Percentiles rank a stretch among this genome's conserved stretches.
These are phyloP conservation scores for Apodospora peruviana DNA, from an alignment of 495 filamentous ascomycete genomes.

Conservation along the genomic window DNA sequence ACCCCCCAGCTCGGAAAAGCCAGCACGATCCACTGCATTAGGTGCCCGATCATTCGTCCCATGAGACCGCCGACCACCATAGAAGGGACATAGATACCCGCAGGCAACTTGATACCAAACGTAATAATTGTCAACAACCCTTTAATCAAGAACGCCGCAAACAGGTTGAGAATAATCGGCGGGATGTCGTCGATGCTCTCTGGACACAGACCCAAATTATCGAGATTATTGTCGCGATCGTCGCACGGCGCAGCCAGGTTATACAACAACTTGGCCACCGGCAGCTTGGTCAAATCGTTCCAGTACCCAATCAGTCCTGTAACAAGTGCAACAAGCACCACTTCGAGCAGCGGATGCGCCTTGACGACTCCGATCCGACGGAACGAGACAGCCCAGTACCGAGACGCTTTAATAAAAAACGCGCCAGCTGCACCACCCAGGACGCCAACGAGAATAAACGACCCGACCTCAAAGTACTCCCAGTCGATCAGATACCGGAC, in stretches of 20 bases:
- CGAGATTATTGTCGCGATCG: conserved; percentile 44
- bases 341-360: conserved; percentile 77
- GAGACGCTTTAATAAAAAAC: conserved; percentile 92
- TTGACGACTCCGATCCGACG: conserved; percentile 77
- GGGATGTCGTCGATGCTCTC: conserved; percentile 65
- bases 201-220: conserved; percentile 74
- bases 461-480: conserved; percentile 84
- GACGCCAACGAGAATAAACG: conserved; percentile 79
- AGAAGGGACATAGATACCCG: conserved; percentile 94
- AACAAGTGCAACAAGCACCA: conserved; percentile 76
- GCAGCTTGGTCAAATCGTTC: conserved; percentile 84
- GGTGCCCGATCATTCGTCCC: conserved; percentile 82
- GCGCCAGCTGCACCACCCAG: conserved; percentile 82
- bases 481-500: conserved; percentile 90
- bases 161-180: conserved; percentile 59
- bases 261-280: conserved; percentile 84
- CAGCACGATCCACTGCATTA: conserved; percentile 76
- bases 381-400: conserved; percentile 83
- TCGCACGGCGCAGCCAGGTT: conserved; percentile 85
- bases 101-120: conserved; percentile 92
- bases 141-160: conserved; percentile 83
- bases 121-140: conserved; percentile 80
- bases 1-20: conserved; percentile 64
- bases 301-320: conserved; percentile 87
- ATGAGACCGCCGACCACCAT: conserved; percentile 97